Evolutionary conservation across 495 filamentous ascomycete genomes (phyloP), one percentile per base, ranked within the genome.

Genomic region (Jackrogersella minutella): DNA sequence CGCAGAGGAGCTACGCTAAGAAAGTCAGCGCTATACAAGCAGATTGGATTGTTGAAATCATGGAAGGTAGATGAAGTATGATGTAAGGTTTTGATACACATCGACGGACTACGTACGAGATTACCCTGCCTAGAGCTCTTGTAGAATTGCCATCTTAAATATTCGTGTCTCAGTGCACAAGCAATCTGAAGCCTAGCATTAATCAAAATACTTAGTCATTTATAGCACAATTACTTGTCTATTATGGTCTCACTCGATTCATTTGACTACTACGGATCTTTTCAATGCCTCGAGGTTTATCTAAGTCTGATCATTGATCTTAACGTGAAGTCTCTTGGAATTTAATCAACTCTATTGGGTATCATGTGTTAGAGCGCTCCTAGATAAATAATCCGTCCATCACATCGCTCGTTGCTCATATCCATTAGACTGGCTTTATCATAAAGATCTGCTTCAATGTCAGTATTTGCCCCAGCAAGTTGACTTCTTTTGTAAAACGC

Each of bases 1-100:
- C 96, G 6, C 91, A 89, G 51, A 91, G 89, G 73, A 93, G 89
- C 69, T 99, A 96, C 78, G 96, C 91, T 11, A 89, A 93, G 73
- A 89, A 90, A 34, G 94, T 97, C 47, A 96, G 90, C 76, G 87
- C 86, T 2, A 87, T 97, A 31, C 90, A 96, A 80, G 88, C 93
- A 70, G 84, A 90, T 64, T 98, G 95, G 96, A 85, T 97, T 24
- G 84, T 84, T 5, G 90, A 93, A 63, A 86, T 85, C 2, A 72
- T 92, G 72, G 84, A 78, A 21, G 76, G 77, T 14, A 36, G 28
- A 13, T 70, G 16, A 44, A 16, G 1, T n/a, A n/a, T n/a, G n/a
- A n/a, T n/a, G n/a, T n/a, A n/a, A n/a, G n/a, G n/a, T n/a, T n/a
- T n/a, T n/a, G n/a, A n/a, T n/a, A n/a, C n/a, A n/a, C n/a, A n/a